phyloP scores from a whole-genome alignment of 257 asterid species.

The Petrea volubilis region DNA sequence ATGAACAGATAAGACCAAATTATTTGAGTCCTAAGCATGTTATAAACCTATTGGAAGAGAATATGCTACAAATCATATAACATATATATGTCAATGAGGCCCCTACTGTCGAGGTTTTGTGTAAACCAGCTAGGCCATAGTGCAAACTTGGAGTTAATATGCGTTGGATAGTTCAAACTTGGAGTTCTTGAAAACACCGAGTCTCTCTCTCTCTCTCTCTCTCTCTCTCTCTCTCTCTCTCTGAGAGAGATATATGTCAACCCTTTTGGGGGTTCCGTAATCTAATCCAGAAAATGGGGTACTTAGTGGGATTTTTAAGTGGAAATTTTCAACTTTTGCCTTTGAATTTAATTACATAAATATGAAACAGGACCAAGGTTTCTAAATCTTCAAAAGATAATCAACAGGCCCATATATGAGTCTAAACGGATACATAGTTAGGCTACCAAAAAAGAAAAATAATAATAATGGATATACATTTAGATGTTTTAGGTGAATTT shows the following conservation, averaged over 20 bases:
- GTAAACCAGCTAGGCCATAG: constrained; percentile 35
- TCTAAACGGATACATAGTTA: background rate
- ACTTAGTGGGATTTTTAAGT: too few species aligned
- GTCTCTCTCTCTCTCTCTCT: too few species aligned
- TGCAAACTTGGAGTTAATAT: constrained; percentile 20
- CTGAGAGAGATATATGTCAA: constrained; percentile 11
- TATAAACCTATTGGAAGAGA: constrained; percentile 24
- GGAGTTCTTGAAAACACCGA: background rate
- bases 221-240: too few species aligned
- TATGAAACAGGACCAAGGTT: background rate
- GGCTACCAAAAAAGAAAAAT: too few species aligned
- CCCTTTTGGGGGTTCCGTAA: constrained; percentile 18
- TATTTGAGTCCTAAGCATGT: constrained; percentile 19
- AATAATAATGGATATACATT: constrained; percentile 10
- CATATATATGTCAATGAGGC: constrained; percentile 10
- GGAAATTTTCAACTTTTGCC: too few species aligned
- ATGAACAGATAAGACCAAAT: background rate
- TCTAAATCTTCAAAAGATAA: background rate
- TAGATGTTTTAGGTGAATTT: background rate
- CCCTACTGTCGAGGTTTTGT: constrained; percentile 30
- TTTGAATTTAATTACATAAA: background rate
- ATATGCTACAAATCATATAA: background rate
- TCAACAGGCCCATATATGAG: background rate
- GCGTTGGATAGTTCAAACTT: constrained; percentile 1
- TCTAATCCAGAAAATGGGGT: background rate